These are phyloP conservation scores for Candida fluviatilis DNA, from an alignment of 805 yeast species.

Conservation along the genomic window DNA sequence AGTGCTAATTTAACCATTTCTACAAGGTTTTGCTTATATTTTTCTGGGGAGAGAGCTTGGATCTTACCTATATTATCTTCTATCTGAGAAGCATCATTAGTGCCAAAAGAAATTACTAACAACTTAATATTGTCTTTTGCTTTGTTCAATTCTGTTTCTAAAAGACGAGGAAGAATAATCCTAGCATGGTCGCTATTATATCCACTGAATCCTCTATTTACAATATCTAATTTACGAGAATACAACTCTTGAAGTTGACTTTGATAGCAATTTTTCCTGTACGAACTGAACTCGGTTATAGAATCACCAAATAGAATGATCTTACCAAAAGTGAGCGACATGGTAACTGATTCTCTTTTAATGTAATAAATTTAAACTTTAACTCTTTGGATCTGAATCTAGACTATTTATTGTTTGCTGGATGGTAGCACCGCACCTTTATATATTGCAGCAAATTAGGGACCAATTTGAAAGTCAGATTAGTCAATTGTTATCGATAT, in stretches of 20 bases:
- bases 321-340: constrained; percentile 25
- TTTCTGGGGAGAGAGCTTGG: constrained; percentile 47
- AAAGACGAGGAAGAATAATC: constrained; percentile 32
- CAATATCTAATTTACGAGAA: constrained; percentile 58
- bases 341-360: no score
- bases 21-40: constrained; percentile 46
- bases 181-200: constrained; percentile 64
- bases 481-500: no score
- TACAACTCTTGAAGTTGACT: constrained; percentile 48
- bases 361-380: no score
- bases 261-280: constrained; percentile 40
- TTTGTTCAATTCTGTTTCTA: constrained; percentile 36
- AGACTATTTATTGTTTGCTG: no score
- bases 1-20: constrained; percentile 38
- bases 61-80: constrained; percentile 12
- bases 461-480: no score
- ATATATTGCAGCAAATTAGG: no score
- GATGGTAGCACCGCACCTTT: no score
- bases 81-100: constrained; percentile 54
- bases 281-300: constrained; percentile 54
- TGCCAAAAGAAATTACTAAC: constrained; percentile 69
- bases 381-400: no score
- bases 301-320: constrained; percentile 70
- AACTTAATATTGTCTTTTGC: constrained; percentile 28
- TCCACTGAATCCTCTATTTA: constrained; percentile 76